A percentile compares a stretch with the other conserved stretches of the same genome.
Evolutionary conservation across 352 stramenopile genomes (phyloP).

Genomic region (Phytophthora kernoviae): DNA sequence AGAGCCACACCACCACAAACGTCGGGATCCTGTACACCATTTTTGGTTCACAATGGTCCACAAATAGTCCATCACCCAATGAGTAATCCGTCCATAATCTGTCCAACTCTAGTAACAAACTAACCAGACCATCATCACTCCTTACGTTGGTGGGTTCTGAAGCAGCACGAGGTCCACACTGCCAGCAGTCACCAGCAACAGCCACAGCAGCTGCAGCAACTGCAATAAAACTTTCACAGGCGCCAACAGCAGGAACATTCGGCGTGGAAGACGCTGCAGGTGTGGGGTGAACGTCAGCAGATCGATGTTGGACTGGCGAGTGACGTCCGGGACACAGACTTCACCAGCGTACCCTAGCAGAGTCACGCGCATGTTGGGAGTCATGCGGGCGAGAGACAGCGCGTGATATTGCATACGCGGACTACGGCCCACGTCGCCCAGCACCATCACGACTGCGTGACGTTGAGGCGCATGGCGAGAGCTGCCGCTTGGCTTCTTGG

Average conservation of each 20-base stretch:
- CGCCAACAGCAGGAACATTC: constrained; percentile 32
- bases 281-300: constrained; percentile 80
- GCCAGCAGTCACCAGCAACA: constrained; percentile 43
- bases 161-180: constrained; percentile 94
- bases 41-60: constrained; percentile 1
- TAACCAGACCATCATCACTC: not conserved
- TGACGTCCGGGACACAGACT: constrained; percentile 79
- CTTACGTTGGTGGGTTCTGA: constrained; percentile 97
- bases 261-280: constrained; percentile 65
- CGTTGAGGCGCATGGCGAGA: constrained; percentile 17
- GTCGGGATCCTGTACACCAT: constrained; percentile 89
- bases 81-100: constrained; percentile 28
- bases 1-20: constrained; percentile 85
- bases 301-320: constrained; percentile 61
- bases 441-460: constrained; percentile 92
- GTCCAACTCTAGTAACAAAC: not conserved
- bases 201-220: constrained; percentile 58
- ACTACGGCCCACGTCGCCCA: constrained; percentile 96
- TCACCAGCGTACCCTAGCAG: constrained; percentile 95
- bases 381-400: constrained; percentile 90
- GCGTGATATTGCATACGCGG: constrained; percentile 99
- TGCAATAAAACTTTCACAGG: constrained; percentile 81
- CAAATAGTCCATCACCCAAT: constrained; percentile 1
- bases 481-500: constrained; percentile 22
- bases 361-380: constrained; percentile 70